phyloP scores from a whole-genome alignment of 257 asterid species.

The Agastache rugosa region DNA sequence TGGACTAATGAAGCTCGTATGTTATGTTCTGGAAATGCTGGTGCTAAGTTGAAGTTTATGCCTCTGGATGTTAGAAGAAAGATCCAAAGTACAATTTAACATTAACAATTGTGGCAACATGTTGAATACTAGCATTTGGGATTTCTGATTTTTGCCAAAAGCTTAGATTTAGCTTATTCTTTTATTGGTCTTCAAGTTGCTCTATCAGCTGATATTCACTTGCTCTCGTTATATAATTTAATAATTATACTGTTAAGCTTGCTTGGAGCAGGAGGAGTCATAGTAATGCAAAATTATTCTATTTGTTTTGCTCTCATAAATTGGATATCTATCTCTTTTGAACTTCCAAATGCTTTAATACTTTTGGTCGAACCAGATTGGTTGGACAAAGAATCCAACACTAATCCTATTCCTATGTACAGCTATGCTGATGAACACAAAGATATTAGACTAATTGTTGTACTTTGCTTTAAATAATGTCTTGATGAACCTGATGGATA shows the following conservation, averaged over 20 bases:
- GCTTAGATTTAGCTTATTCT: not conserved
- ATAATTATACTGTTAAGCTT: not conserved
- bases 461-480: constrained; percentile 12
- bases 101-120: not conserved
- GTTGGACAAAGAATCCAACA: not conserved
- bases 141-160: not conserved
- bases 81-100: not conserved
- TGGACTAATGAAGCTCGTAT: not conserved
- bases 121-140: not conserved
- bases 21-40: not conserved
- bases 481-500: not conserved
- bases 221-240: constrained; percentile 3
- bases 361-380: constrained; percentile 4
- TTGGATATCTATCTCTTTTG: not conserved
- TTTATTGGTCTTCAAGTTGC: not conserved
- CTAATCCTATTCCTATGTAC: not conserved
- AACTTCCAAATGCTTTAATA: not conserved
- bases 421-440: constrained; percentile 1
- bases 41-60: not conserved
- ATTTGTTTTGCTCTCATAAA: not conserved
- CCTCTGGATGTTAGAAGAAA: not conserved
- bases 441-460: not conserved
- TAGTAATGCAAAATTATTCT: not conserved
- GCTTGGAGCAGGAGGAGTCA: not conserved
- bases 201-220: not conserved